Evolutionary conservation across 805 yeast genomes (phyloP).

Genomic region (Hanseniaspora jakobsenii): DNA sequence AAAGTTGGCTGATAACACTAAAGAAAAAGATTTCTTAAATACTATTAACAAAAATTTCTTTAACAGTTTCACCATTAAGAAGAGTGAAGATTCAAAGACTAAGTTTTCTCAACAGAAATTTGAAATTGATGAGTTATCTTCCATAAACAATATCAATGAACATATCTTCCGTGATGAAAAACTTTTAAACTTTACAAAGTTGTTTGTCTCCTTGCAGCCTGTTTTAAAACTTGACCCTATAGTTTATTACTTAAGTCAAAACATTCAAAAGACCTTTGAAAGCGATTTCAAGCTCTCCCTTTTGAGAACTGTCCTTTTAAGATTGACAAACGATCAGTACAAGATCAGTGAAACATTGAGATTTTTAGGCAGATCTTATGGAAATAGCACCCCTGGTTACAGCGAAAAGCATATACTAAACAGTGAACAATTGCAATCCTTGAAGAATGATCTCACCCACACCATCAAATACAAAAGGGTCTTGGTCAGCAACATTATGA

Average conservation of each 20-base stretch:
- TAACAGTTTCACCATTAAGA: too few species aligned
- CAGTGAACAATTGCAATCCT: not conserved
- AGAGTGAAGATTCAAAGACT: not conserved
- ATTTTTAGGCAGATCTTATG: not conserved
- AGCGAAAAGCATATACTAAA: not conserved
- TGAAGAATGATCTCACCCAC: not conserved
- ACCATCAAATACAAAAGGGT: not conserved
- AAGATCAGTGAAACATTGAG: not conserved
- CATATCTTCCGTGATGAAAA: conserved; percentile 5
- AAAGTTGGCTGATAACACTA: too few species aligned
- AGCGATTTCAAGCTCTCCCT: not conserved
- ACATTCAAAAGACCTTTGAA: conserved; percentile 3
- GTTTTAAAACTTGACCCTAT: not conserved
- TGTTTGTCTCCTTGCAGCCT: conserved; percentile 2
- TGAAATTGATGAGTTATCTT: not conserved
- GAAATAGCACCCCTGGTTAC: not conserved
- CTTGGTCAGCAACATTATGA: not conserved
- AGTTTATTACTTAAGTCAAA: conserved; percentile 5
- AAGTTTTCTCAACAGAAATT: not conserved
- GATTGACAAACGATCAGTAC: not conserved
- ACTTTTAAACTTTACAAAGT: not conserved
- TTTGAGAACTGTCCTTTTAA: not conserved
- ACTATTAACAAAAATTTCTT: too few species aligned
- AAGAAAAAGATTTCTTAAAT: too few species aligned
- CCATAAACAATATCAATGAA: conserved; percentile 8